These are phyloP conservation scores for Cladosporium halotolerans DNA, from an alignment of 2,329 filamentous ascomycete genomes.

Conservation along the genomic window DNA sequence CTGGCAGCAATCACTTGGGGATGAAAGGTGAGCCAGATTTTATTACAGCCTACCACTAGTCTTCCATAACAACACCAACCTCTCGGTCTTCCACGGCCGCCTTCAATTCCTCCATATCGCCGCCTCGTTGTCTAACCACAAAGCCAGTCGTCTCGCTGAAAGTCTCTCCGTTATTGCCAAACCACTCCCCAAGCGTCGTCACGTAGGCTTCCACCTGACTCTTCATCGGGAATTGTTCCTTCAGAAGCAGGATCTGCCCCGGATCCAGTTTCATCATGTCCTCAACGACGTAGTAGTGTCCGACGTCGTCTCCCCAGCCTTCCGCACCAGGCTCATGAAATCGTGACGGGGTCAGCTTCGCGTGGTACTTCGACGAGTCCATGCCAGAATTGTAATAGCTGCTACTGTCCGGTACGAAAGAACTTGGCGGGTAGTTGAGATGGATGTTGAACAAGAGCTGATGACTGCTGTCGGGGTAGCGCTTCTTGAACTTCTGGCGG, in stretches of 20 bases:
- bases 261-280: conserved; percentile 60
- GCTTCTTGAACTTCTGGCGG: conserved; percentile 52
- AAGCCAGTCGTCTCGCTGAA: conserved; percentile 53
- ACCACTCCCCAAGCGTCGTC: conserved; percentile 51
- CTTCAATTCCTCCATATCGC: conserved; percentile 53
- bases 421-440: conserved; percentile 29
- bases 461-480: conserved; percentile 45
- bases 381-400: conserved; percentile 34
- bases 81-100: conserved; percentile 61
- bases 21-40: not conserved
- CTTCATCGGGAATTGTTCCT: conserved; percentile 51
- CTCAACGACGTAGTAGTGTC: conserved; percentile 58
- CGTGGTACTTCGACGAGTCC: conserved; percentile 35
- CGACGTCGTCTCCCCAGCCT: conserved; percentile 59
- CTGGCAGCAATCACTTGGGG: not conserved
- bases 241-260: conserved; percentile 52
- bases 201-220: conserved; percentile 53
- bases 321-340: conserved; percentile 49
- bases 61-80: conserved; percentile 53
- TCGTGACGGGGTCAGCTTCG: conserved; percentile 43
- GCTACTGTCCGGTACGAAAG: conserved; percentile 26
- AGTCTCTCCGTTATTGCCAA: conserved; percentile 58
- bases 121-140: conserved; percentile 51
- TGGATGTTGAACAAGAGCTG: conserved; percentile 46
- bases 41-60: not conserved